These are phyloP conservation scores for Tillandsia leiboldiana DNA, from an alignment of 176 grass and related monocot species.

Conservation along the genomic window DNA sequence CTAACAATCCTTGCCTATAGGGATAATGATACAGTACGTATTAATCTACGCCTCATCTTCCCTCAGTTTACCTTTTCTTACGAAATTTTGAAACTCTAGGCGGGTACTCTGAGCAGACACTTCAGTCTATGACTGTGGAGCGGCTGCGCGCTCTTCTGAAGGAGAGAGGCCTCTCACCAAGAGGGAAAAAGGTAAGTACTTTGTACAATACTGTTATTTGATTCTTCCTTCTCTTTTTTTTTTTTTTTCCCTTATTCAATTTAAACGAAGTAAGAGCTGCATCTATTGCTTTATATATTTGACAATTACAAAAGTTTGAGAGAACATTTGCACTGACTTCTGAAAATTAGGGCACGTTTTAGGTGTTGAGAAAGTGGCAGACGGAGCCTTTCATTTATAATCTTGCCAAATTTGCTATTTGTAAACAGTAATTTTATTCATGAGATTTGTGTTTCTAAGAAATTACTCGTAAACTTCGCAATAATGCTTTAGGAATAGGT, in stretches of 20 bases:
- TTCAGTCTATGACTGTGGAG: constrained; percentile 78
- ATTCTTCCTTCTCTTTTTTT: no score
- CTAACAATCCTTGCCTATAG: no score
- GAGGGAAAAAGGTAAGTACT: constrained; percentile 71
- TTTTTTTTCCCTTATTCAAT: no score
- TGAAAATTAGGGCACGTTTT: background rate
- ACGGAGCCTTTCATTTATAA: background rate
- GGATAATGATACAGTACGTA: no score
- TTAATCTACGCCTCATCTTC: background rate
- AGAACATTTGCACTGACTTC: background rate
- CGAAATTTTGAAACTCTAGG: constrained; percentile 5
- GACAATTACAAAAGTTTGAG: background rate
- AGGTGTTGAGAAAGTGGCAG: background rate
- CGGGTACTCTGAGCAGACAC: constrained; percentile 46
- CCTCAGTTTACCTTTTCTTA: background rate
- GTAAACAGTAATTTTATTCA: background rate
- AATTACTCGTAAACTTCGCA: no score
- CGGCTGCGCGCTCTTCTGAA: constrained; percentile 62
- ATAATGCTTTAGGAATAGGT: background rate
- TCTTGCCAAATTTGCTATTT: background rate
- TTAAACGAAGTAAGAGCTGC: no score
- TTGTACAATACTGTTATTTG: background rate
- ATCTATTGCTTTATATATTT: no score
- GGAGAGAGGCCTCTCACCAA: constrained; percentile 60
- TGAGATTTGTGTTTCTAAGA: background rate